Percentiles rank a stretch among this genome's conserved stretches.
Conservation (phyloP, 305 asterid genomes). For the Solanum hybrid region DNA sequence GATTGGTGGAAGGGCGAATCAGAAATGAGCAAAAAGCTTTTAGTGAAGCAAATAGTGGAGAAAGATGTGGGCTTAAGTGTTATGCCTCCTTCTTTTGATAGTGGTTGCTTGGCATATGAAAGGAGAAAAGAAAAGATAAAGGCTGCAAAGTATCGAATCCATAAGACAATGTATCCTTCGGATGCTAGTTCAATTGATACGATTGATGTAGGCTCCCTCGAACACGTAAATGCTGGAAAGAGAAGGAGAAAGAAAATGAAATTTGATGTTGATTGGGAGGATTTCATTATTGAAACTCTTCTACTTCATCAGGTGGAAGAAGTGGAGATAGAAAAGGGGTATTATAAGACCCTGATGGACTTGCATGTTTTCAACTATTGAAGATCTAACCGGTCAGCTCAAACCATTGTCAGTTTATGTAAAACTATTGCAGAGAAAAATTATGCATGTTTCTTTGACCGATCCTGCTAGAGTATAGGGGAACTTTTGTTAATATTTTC, state of each 20-base stretch:
- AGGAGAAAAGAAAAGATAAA: slow-evolving; percentile 55
- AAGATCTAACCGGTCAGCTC: not conserved
- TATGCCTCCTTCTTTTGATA: slow-evolving; percentile 60
- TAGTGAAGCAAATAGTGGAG: slow-evolving; percentile 48
- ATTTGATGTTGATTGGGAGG: slow-evolving; percentile 60
- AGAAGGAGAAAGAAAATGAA: slow-evolving; percentile 33
- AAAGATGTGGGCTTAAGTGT: slow-evolving; percentile 66
- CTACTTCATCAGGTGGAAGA: slow-evolving; percentile 67
- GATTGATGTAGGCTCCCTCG: slow-evolving; percentile 1
- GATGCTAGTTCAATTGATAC: slow-evolving; percentile 4
- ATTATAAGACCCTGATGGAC: slow-evolving; percentile 64
- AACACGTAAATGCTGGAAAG: slow-evolving; percentile 22
- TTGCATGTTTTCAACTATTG: slow-evolving; percentile 56
- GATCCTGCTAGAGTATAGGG: not conserved
- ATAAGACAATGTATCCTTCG: slow-evolving; percentile 42
- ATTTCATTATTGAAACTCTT: slow-evolving; percentile 74
- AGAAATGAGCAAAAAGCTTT: slow-evolving; percentile 66
- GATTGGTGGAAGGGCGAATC: slow-evolving; percentile 89
- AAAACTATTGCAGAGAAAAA: not conserved
- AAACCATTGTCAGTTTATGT: not conserved
- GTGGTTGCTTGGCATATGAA: slow-evolving; percentile 29
- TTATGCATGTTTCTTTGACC: not conserved
- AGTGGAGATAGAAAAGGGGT: slow-evolving; percentile 75
- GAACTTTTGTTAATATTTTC: not conserved
- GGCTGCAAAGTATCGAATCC: slow-evolving; percentile 63